Evolutionary conservation across 2,329 filamentous ascomycete species (phyloP), one percentile per base, ranked within the genome.

Genomic region (Alternaria brassicicola): DNA sequence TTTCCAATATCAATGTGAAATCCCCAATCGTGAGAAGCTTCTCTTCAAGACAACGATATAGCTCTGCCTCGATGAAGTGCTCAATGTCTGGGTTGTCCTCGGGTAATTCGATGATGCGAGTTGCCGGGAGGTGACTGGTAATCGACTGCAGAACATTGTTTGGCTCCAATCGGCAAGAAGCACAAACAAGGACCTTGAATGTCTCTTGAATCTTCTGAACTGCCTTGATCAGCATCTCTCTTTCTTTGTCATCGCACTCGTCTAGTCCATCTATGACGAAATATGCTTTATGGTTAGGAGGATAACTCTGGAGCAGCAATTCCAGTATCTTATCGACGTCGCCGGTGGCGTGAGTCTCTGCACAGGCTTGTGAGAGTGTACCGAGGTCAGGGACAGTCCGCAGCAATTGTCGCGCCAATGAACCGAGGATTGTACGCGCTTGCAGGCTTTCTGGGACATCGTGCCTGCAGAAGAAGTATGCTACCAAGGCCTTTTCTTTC

Each of bases 381-480:
- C 26, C n/a, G 33, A 72, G 65, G 31, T 74, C 69, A 55, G 55
- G 26, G 21, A 72, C 41, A 9, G 65, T 53, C 28, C 47, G 39
- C 49, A 80, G 57, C 3, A 83, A 63, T 64, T 82, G 80, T 26
- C 78, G 71, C 6, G 61, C 60, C 3, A 74, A 31, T 3, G 68
- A 68, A 15, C 70, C 67, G n/a, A 73, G 17, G 12, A 72, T 62
- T 23, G 63, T 71, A 9, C 58, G 63, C 42, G 68, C 68, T 47
- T 62, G 52, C 21, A 74, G 39, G 43, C 70, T 71, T 17, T 68
- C 61, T 3, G 59, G 42, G 19, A 68, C 13, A 21, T 73, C 67
- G 31, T 74, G 59, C 36, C 43, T 64, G 59, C 65, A 72, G 50
- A 74, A 74, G 57, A 74, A 74, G 55, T 71, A 72, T 33, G 65